Base-by-base conservation (phyloP, 441 rosid genomes). In the Sinapis alba region DNA sequence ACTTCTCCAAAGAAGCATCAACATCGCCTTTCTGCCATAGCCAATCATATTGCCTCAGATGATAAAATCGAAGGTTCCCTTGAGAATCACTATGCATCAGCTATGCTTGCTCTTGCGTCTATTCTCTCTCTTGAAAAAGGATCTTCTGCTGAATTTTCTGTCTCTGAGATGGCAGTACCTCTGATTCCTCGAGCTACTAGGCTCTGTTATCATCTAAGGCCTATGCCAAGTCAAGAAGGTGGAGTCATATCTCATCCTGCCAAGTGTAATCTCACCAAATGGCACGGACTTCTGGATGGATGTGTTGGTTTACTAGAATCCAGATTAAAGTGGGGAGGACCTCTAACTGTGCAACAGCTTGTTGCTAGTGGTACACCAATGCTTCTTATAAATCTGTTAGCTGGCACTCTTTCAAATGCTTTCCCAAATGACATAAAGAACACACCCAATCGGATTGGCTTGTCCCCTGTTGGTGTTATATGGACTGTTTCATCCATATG, bases 281-380 rank as follows among this genome's bases (percentile, higher is more conserved):
- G 98, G 97, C 93, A 93, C 71, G 98, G 98, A 67, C 82, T 89
- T 68, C 84, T 84, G 72, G 99, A 96, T 86, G 99, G 98, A 69
- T 93, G 95, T 83, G 88, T 91, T 75, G 97, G 98, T 72, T 86
- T 96, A 84, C 62, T 96, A 83, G 97, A 96, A 84, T 84, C 90
- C 65, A 90, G 89, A 69, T 60, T 96, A 78, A 93, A 84, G 73
- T 85, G 88, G 93, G 97, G 96, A 83, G 98, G 97, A 73, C 97
- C 92, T 50, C 76, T 89, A 76, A 90, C 94, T 51, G 93, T 89
- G 66, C 94, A 87, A 78, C 97, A 91, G 85, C 79, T 86, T 74
- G 87, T 95, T 81, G 91, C 97, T 68, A 92, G 94, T 59, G 97
- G 94, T 38, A 84, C 85, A 13, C 98, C 97, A 63, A 65, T 85